Evolutionary conservation across 371 early-diverging fungal species (phyloP), one percentile per base, ranked within the genome.

Genomic region (Circinella minor): DNA sequence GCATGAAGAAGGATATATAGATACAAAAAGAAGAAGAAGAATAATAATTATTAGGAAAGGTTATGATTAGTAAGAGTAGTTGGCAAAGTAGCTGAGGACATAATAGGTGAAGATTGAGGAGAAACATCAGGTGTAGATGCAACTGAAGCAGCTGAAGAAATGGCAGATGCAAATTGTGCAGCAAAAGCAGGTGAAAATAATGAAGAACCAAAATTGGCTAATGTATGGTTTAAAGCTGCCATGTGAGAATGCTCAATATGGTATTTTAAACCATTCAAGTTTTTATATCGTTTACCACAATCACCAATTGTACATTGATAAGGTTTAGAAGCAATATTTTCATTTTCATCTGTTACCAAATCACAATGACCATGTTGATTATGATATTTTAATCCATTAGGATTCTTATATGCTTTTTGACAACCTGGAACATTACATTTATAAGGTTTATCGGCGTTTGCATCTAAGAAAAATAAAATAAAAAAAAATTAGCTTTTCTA

Each of bases 301-400:
- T 82, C 78, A 49, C 79, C 79, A 69, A 83, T 79, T 63, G 88
- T 83, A 57, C 86, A 88, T 65, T 85, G 83, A 61, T 87, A 87
- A 11, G 97, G 98, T 81, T 96, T 97, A 37, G 92, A 78, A 18
- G 77, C 75, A 55, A 78, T 70, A 60, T 71, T 80, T 61, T 82
- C 81, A 64, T 74, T 83, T 20, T 82, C 83, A 36, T 86, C 84
- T 7, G 75, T 68, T 36, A 75, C 65, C 13, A 84, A 72, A 57
- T 80, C 81, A 66, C 84, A 84, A 70, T 97, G 98, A 47, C 93
- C 93, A 71, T 95, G 95, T 72, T 90, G 88, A 70, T 93, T 92
- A 78, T 98, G 98, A 82, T 98, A 98, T 79, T 97, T 96, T 55
- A 99, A 88, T 27, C 99, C 99, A 73, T 98, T 99, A 48, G 96